Base-by-base conservation (phyloP, 192 early-diverging fungal genomes). In the Tieghemiomyces parasiticus region DNA sequence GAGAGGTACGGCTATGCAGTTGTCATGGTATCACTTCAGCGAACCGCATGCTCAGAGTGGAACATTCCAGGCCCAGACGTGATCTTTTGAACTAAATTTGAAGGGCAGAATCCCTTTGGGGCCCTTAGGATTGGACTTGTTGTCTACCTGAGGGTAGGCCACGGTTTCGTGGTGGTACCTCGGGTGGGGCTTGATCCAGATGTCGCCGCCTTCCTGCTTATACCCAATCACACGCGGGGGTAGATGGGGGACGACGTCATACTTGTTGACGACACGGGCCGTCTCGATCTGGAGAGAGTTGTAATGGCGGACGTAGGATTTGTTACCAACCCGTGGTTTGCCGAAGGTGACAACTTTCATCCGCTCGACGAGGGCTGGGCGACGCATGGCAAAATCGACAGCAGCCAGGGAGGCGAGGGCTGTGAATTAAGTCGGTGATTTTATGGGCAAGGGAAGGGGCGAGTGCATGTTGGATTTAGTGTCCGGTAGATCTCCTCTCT, bases 311-410 rank as follows among this genome's bases (percentile, higher is more conserved):
- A 65, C 69, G 62, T 70, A 75, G 16, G 26, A 63, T 19, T 46
- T 60, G 42, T 75, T 70, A 14, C 74, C 74, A 20, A 67, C 65
- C 13, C 70, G 74, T 16, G 74, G 70, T 60, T 69, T 63, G 1
- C 74, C 74, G 38, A 70, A 66, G 1, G 70, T 71, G 51, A 65
- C 67, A 25, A 72, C 33, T 6, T 45, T 46, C 33, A 71, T 29
- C 20, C 63, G 61, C 6, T 51, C 53, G 26, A 66, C 45, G 0
- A 67, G 25, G 10, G 65, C 59, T 9, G 67, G 65, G 33, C 52
- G 28, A 9, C 30, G 47, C 9, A 63, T 45, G 2, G 66, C 67
- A 20, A 72, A n/a, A 33, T 71, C 69, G 38, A 66, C 46, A 30
- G 69, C 14, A 12, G 59, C 63, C 9, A 75, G 45, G 3, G 68